Percentiles rank a stretch among this genome's conserved stretches.
Evolutionary conservation across 805 yeast species (phyloP).

Genomic region (Cephaloascus albidus): DNA sequence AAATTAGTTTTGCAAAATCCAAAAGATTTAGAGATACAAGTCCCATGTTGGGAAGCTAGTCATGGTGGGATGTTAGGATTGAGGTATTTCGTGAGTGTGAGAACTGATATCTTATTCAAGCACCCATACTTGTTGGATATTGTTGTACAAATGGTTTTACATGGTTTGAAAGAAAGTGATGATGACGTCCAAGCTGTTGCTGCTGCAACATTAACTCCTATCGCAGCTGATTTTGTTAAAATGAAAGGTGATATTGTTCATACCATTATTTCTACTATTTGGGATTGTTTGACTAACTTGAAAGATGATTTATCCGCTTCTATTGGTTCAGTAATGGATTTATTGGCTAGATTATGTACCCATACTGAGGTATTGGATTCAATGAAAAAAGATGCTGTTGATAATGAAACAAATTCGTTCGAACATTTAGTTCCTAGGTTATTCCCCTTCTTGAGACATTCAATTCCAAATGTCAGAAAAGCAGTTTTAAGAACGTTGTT

Average conservation of each 20-base stretch:
- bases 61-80: conserved; percentile 97
- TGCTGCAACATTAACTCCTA: conserved; percentile 87
- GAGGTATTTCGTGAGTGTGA: conserved; percentile 82
- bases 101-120: conserved; percentile 64
- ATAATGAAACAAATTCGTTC: conserved; percentile 48
- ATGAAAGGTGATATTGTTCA: conserved; percentile 42
- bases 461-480: conserved; percentile 82
- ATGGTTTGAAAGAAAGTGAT: conserved; percentile 68
- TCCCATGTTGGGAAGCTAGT: conserved; percentile 89
- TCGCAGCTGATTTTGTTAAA: conserved; percentile 78
- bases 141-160: conserved; percentile 77
- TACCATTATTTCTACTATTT: conserved; percentile 57
- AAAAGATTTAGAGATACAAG: conserved; percentile 26
- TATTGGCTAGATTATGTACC: conserved; percentile 79
- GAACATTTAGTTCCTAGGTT: conserved; percentile 77
- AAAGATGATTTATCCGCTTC: conserved; percentile 92
- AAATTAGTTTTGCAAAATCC: conserved; percentile 61
- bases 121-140: conserved; percentile 50
- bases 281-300: conserved; percentile 79
- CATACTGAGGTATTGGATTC: conserved; percentile 68
- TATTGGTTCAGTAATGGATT: conserved; percentile 92
- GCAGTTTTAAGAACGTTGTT: conserved; percentile 75
- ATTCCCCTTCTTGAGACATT: conserved; percentile 89
- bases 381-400: conserved; percentile 52
- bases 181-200: conserved; percentile 98